Evolutionary conservation across 2,329 filamentous ascomycete genomes (phyloP), one percentile per base, ranked within the genome.

Genomic region (Aureobasidium pullulans): DNA sequence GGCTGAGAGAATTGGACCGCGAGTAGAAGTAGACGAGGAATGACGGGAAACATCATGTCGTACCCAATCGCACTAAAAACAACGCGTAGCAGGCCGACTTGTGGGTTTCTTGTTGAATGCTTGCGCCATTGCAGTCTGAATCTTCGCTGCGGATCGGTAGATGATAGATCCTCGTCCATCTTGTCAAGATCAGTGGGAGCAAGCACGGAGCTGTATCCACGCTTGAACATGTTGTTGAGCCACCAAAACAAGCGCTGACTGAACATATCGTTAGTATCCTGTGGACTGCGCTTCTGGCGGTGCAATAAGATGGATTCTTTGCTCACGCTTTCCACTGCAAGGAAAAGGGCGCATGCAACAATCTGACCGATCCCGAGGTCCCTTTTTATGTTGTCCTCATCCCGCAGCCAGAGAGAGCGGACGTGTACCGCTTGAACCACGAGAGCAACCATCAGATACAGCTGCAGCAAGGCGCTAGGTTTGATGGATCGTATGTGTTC

Each of bases 261-360:
- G 57, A 72, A 72, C 6, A 75, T 63, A 2, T 71, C 71, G 29
- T 67, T 69, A 4, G 67, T 70, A 56, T 73, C 71, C 60, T 76
- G 73, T 1, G 72, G 73, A 10, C 66, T 64, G 1, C 65, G 61
- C 36, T 46, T 64, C 10, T 60, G 62, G 34, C 64, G 63, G 23
- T 53, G 60, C 42, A 68, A 63, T 2, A 69, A 52, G 28, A 68
- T 63, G 4, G 59, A 59, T 15, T 62, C 62, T 52, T 70, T 70
- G 46, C 65, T 64, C 15, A 66, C 58, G 13, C 66, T 68, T 50
- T 70, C 68, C 11, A 68, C 60, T n/a, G 67, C 52, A n/a, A 70
- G 61, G 13, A 69, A 57, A 13, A 66, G 31, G 8, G 60, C 63
- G 15, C 66, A 44, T 65, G 60, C 60, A 57, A 65, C 23, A 61